A percentile compares a stretch with the other conserved stretches of the same genome.
Evolutionary conservation across 495 filamentous ascomycete genomes (phyloP).

Genomic region (Tuber borchii): DNA sequence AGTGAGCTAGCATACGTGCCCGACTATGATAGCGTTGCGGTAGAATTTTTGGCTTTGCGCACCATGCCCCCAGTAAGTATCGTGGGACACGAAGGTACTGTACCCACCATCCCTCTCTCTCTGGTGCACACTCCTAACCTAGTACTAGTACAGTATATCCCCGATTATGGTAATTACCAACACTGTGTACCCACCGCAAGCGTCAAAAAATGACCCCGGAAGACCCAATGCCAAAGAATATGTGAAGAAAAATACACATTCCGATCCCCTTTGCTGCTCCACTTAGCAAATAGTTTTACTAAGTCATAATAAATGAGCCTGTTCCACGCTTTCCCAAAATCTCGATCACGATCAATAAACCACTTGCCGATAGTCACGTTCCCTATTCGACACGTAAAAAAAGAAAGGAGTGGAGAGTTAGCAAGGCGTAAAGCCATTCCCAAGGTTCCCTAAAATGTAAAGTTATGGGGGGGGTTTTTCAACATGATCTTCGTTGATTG

Average conservation of each 20-base stretch:
- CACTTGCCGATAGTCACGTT: conserved; percentile 1
- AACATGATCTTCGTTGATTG: not conserved
- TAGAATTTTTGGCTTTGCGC: not conserved
- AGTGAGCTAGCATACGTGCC: not conserved
- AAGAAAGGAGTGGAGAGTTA: not conserved
- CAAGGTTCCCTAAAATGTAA: not conserved
- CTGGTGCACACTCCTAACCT: not conserved
- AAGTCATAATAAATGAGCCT: not conserved
- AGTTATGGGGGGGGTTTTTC: not conserved
- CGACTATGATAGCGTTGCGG: not conserved
- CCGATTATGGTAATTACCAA: not conserved
- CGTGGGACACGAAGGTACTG: not conserved
- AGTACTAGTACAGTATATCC: not conserved
- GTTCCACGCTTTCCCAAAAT: not conserved
- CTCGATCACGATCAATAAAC: not conserved
- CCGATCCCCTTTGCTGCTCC: not conserved
- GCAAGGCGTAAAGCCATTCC: not conserved
- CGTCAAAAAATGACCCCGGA: not conserved
- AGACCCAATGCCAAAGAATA: not conserved
- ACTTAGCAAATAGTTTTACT: not conserved
- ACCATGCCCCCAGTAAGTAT: not conserved
- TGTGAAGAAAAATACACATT: not conserved
- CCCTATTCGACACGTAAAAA: not conserved
- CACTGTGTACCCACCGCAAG: not conserved
- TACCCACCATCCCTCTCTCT: not conserved